Evolutionary conservation across 2,329 filamentous ascomycete genomes (phyloP).

Genomic region (Cercospora zeae-maydis): DNA sequence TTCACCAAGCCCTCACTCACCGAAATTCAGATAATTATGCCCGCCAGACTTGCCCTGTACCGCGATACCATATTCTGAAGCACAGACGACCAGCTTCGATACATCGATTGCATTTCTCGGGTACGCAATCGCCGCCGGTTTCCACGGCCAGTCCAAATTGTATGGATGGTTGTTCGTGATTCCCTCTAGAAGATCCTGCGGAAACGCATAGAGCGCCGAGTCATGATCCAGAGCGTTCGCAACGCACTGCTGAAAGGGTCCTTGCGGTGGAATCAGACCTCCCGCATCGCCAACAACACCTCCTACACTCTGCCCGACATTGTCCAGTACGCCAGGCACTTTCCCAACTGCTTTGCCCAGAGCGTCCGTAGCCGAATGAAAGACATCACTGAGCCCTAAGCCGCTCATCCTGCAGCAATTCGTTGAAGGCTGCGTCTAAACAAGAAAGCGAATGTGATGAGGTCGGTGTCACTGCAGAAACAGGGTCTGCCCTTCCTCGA

Average conservation of each 20-base stretch:
- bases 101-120: constrained; percentile 17
- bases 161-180: constrained; percentile 18
- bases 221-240: constrained; percentile 13
- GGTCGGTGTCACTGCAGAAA: background rate
- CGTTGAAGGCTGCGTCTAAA: background rate
- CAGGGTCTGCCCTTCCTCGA: background rate
- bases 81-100: constrained; percentile 19
- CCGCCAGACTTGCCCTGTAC: constrained; percentile 23
- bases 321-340: constrained; percentile 1
- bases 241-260: constrained; percentile 21
- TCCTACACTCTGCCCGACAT: constrained; percentile 8
- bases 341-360: background rate
- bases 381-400: constrained; percentile 2
- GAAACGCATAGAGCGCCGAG: constrained; percentile 18
- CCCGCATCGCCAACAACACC: constrained; percentile 12
- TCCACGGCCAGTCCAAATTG: constrained; percentile 19
- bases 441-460: background rate
- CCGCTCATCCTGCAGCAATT: background rate
- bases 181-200: constrained; percentile 18
- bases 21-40: constrained; percentile 20
- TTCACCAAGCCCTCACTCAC: background rate
- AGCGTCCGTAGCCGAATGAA: background rate
- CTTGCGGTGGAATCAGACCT: constrained; percentile 11
- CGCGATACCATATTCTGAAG: constrained; percentile 13
- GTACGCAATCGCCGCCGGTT: constrained; percentile 19